Base-by-base conservation (phyloP, 2,329 filamentous ascomycete genomes). In the Penicillium brevicompactum region DNA sequence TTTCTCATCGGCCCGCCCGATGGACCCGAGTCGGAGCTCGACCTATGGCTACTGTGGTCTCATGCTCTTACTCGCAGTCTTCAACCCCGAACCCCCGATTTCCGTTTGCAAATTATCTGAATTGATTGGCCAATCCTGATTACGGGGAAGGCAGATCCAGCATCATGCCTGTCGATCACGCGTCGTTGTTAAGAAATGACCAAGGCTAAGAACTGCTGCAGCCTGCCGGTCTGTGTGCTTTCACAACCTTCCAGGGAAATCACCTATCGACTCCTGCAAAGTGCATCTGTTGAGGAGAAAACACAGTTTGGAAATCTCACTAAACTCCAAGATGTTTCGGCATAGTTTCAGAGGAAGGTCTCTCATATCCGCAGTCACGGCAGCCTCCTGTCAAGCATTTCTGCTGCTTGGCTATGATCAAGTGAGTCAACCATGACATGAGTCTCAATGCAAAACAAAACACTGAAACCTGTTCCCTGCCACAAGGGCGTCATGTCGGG, bases 391-490 rank as follows among this genome's bases (percentile, higher is more conserved):
- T 49, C 78, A 73, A 61, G 78, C 66, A 7, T 73, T 72, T 18
- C 14, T 72, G 4, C 59, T 74, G 4, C 62, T 74, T 1, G 80
- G 80, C 8, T 82, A 80, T 61, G 78, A 82, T 57, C 80, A 41
- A 41, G 38, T 41, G 16, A 21, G 38, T 41, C 7, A 2, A 34
- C 24, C 24, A 8, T 27, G 24, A 27, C 8, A 27, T 27, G 24
- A 27, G 24, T 27, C 24, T 8, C 5, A 5, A 27, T 27, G 24
- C 4, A 27, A 27, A 27, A 27, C 24, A 27, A 4, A 27, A 27
- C 24, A 8, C 24, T 27, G 8, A 27, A 6, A 8, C 24, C 5
- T 27, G 24, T 27, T 27, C 24, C 24, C 24, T 27, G 2, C n/a
- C 6, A 37, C n/a, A 7, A 82, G 63, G 79, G 78, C 5, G 65